phyloP scores from a whole-genome alignment of 106 monocot species.

The Phalaenopsis aphrodite region DNA sequence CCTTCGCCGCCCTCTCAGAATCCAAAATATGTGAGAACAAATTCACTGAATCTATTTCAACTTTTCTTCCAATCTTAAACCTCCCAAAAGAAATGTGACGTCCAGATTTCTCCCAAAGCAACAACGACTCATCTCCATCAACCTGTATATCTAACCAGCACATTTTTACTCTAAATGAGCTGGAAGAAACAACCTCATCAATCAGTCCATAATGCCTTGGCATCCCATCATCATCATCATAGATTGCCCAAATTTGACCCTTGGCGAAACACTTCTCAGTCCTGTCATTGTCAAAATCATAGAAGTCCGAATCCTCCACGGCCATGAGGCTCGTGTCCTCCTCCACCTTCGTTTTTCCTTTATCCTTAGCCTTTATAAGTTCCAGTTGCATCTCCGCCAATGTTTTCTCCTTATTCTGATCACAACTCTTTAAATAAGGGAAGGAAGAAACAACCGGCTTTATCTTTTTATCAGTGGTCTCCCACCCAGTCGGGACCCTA shows the following conservation, averaged over 20 bases:
- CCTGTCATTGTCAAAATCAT: slow-evolving; percentile 74
- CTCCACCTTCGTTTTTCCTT: slow-evolving; percentile 14
- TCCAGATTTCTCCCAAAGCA: slow-evolving; percentile 39
- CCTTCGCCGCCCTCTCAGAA: slow-evolving; percentile 59
- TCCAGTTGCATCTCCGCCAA: slow-evolving; percentile 60
- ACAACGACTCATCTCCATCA: slow-evolving; percentile 17
- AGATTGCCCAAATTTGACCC: slow-evolving; percentile 89
- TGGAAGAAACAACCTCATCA: slow-evolving; percentile 34
- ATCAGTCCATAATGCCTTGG: slow-evolving; percentile 77
- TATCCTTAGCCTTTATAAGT: slow-evolving; percentile 15
- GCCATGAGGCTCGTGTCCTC: slow-evolving; percentile 50
- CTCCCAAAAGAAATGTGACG: slow-evolving; percentile 53
- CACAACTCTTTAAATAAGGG: slow-evolving; percentile 14
- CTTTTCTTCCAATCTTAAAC: slow-evolving; percentile 63
- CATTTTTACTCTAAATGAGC: slow-evolving; percentile 58
- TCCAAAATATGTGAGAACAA: slow-evolving; percentile 73
- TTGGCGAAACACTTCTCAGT: slow-evolving; percentile 62
- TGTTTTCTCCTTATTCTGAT: slow-evolving; percentile 48
- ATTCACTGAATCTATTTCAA: slow-evolving; percentile 59
- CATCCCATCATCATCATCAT: slow-evolving; percentile 91
- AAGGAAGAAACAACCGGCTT: slow-evolving; percentile 7
- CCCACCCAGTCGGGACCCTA: slow-evolving; percentile 17
- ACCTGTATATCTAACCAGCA: slow-evolving; percentile 62
- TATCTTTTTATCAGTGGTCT: slow-evolving; percentile 11
- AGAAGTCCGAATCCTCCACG: slow-evolving; percentile 94